Percentiles rank a stretch among this genome's conserved stretches.
These are phyloP conservation scores for Coleophoma cylindrospora DNA, from an alignment of 2,329 filamentous ascomycete species.

Conservation along the genomic window DNA sequence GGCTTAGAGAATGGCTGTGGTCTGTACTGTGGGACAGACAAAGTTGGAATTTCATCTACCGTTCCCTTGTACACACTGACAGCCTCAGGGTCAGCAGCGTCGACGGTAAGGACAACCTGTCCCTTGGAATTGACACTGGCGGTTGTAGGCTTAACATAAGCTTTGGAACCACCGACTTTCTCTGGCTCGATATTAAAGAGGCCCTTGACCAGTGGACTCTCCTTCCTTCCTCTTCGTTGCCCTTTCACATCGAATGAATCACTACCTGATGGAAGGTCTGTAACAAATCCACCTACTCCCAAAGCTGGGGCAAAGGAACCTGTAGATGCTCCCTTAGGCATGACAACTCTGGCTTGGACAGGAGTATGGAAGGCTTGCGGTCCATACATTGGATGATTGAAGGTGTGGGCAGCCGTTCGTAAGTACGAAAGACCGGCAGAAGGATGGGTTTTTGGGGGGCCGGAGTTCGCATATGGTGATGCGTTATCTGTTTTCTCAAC, in stretches of 20 bases:
- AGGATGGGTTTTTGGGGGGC: conserved; percentile 58
- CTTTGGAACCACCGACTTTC: conserved; percentile 24
- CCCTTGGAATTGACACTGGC: conserved; percentile 25
- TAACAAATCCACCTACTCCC: conserved; percentile 26
- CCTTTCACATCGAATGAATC: conserved; percentile 4
- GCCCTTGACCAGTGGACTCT: conserved; percentile 8
- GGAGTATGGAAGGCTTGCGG: conserved; percentile 48
- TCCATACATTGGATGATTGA: conserved; percentile 56
- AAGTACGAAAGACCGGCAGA: conserved; percentile 60
- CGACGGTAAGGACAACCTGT: conserved; percentile 17
- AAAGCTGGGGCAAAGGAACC: conserved; percentile 13
- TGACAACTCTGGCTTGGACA: conserved; percentile 51
- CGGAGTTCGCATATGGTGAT: conserved; percentile 36
- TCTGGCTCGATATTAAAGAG: conserved; percentile 19
- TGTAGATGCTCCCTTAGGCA: conserved; percentile 33
- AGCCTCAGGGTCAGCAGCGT: conserved; percentile 16
- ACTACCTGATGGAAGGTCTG: conserved; percentile 12
- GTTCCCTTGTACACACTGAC: conserved; percentile 21
- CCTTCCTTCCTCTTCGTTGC: background rate
- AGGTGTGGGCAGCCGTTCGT: conserved; percentile 45
- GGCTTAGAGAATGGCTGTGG: conserved; percentile 1
- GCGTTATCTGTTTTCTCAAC: conserved; percentile 15
- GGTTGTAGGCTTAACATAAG: conserved; percentile 19
- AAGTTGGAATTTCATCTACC: conserved; percentile 8
- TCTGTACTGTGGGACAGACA: background rate